phyloP scores from a whole-genome alignment of 495 filamentous ascomycete species.

The Baudoinia panamericana region DNA sequence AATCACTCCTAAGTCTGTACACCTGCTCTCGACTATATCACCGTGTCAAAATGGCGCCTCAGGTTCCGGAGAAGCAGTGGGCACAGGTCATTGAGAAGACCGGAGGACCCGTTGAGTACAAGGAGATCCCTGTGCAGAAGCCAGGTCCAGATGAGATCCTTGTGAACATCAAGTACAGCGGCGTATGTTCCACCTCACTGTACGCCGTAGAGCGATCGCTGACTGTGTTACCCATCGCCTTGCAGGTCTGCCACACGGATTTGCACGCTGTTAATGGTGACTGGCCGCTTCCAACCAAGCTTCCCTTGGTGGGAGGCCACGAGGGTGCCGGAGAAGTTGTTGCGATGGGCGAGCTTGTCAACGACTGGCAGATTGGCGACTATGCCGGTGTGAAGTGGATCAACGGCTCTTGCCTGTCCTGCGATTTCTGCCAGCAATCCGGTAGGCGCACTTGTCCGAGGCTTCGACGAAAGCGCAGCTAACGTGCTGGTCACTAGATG shows the following conservation, averaged over 20 bases:
- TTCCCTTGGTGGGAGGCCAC: slow-evolving; percentile 86
- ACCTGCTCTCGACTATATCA: too few species aligned
- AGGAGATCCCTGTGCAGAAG: slow-evolving; percentile 64
- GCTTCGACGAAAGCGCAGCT: too few species aligned
- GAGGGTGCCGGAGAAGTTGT: slow-evolving; percentile 79
- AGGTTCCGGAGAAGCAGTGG: slow-evolving; percentile 66
- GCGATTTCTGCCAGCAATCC: slow-evolving; percentile 65
- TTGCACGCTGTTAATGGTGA: slow-evolving; percentile 70
- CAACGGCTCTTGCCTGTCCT: slow-evolving; percentile 66
- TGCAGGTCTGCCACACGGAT: too few species aligned
- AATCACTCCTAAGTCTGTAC: too few species aligned
- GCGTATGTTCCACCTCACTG: slow-evolving; percentile 76
- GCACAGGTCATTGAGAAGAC: slow-evolving; percentile 73
- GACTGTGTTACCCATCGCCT: too few species aligned
- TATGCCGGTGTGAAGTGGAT: slow-evolving; percentile 84
- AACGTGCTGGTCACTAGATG: slow-evolving; percentile 32
- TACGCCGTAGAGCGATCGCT: too few species aligned
- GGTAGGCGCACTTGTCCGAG: too few species aligned
- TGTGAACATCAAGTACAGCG: slow-evolving; percentile 81
- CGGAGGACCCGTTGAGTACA: slow-evolving; percentile 62
- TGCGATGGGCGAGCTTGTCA: slow-evolving; percentile 57
- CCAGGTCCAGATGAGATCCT: slow-evolving; percentile 81
- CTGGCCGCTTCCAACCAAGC: slow-evolving; percentile 69
- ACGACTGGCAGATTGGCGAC: slow-evolving; percentile 59
- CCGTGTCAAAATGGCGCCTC: too few species aligned